Percentiles rank a stretch among this genome's conserved stretches.
Evolutionary conservation across 768 basidiomycete species (phyloP).

Genomic region (Lactarius sanguifluus): DNA sequence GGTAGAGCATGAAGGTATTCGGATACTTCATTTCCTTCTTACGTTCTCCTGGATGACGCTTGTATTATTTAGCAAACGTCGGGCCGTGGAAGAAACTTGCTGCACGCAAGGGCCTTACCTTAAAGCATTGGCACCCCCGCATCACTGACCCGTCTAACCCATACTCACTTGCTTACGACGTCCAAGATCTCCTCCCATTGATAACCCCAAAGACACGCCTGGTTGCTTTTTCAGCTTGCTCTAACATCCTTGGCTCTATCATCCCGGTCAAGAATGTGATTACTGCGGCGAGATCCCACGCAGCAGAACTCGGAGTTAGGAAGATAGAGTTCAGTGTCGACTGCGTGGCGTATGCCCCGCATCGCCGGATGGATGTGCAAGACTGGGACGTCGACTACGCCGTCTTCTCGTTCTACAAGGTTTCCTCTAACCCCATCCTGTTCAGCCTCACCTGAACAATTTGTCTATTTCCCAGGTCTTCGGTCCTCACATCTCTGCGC

Average conservation of each 20-base stretch:
- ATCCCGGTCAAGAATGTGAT: conserved; percentile 60
- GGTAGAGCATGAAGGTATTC: conserved; percentile 73
- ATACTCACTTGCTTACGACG: conserved; percentile 57
- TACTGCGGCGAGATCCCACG: conserved; percentile 49
- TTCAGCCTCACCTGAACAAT: not conserved
- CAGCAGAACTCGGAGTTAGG: conserved; percentile 49
- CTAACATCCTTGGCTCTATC: conserved; percentile 71
- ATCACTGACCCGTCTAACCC: conserved; percentile 49
- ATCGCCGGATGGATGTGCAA: conserved; percentile 66
- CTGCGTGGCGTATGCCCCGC: conserved; percentile 79
- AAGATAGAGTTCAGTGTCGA: conserved; percentile 72
- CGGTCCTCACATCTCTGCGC: conserved; percentile 65
- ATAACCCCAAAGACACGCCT: conserved; percentile 66
- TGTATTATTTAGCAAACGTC: conserved; percentile 54
- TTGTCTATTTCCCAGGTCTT: conserved; percentile 51
- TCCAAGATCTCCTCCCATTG: conserved; percentile 59
- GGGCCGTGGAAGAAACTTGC: conserved; percentile 80
- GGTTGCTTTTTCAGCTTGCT: conserved; percentile 71
- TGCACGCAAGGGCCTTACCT: conserved; percentile 47
- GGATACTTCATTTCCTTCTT: not conserved
- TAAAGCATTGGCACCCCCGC: conserved; percentile 62
- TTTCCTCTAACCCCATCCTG: conserved; percentile 30
- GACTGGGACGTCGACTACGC: conserved; percentile 78
- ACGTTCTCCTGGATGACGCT: not conserved
- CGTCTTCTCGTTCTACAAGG: conserved; percentile 77